Evolutionary conservation across 1,284 basidiomycete genomes (phyloP), one percentile per base, ranked within the genome.

Genomic region (Rugosomyces carneus): DNA sequence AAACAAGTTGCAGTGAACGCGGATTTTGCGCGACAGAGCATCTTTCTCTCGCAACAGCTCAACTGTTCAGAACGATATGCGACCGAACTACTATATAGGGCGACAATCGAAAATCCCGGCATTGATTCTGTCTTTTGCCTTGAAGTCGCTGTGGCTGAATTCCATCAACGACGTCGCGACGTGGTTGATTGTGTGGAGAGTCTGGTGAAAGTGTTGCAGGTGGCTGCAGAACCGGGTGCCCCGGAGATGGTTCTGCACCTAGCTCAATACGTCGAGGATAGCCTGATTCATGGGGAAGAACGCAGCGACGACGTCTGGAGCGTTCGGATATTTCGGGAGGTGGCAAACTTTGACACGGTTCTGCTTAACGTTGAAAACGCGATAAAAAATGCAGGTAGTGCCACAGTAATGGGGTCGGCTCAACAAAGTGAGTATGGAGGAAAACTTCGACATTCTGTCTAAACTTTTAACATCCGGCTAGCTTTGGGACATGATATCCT

Each of bases 41-140:
- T 83, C 48, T 88, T 88, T 62, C 74, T 91, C 43, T 78, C 89
- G 0, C 78, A 84, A 57, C 79, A 88, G 48, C 79, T 93, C 45
- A 73, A 79, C 56, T 81, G 78, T 53, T 91, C 89, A 4, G 89
- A 93, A 65, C 78, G 80, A 54, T 80, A 86, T 60, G 66, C 81
- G 42, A 83, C 89, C 1, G 71, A 71, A 11, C 70, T 91, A n/a
- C 70, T 91, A 31, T 76, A 85, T 47, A 66, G 72, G 20, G 72
- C 85, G 37, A 80, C 81, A 64, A 57, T 73, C 2, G 67, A 73
- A 50, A 80, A 82, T 56, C 82, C 84, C 1, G 87, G 86, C 52
- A 65, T 82, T 10, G 67, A 66, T 9, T 66, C 76, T 5, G 70
- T 78, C 3, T 68, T 68, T 43, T 76, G 70, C 41, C 68, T 89